Conservation (phyloP, 2,329 filamentous ascomycete genomes). For the Nakataea oryzae region DNA sequence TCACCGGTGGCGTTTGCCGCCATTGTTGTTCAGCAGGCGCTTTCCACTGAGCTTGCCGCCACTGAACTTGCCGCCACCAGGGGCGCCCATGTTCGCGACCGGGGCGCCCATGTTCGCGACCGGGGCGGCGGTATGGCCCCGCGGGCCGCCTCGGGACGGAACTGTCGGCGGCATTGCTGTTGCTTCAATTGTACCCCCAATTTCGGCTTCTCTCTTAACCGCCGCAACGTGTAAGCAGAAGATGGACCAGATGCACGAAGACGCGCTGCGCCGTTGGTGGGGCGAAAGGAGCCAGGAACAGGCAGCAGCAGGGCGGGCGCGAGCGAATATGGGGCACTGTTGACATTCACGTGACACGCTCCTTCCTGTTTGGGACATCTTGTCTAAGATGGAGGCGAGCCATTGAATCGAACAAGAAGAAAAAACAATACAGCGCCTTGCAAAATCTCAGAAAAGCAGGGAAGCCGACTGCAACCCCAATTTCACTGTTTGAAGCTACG, state of each 20-base stretch:
- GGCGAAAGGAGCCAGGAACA: neutral
- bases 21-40: neutral
- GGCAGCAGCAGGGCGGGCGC: neutral
- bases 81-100: neutral
- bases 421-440: no score
- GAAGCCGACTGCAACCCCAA: no score
- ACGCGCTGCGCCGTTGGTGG: neutral
- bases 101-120: neutral
- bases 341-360: neutral
- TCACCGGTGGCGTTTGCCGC: slow-evolving; percentile 17
- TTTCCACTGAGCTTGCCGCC: slow-evolving; percentile 4
- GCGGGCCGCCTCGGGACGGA: neutral
- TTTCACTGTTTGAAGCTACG: no score
- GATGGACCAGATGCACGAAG: neutral
- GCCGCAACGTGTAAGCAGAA: neutral
- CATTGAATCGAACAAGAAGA: no score
- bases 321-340: neutral
- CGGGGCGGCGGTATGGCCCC: neutral
- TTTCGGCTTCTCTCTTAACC: no score
- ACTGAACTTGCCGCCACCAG: slow-evolving; percentile 1
- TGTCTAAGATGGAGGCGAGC: no score
- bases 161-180: neutral
- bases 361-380: no score
- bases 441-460: no score
- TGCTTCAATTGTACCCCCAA: neutral